Base-by-base conservation (phyloP, 805 yeast species). In the Starmerella sp. region DNA sequence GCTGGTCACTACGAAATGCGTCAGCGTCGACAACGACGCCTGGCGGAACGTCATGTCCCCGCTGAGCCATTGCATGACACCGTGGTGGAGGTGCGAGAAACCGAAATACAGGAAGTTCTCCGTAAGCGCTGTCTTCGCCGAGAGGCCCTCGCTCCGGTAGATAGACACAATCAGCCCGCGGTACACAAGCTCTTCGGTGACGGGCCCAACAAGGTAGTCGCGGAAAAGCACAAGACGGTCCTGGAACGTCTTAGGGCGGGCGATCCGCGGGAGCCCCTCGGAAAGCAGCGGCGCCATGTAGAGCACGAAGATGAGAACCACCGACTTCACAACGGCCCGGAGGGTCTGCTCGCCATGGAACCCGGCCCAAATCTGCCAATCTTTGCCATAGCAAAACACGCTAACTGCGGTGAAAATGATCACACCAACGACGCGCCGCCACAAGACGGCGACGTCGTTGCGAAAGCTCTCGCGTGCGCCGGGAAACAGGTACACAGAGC, bases 71-170 rank as follows among this genome's bases (percentile, higher is more conserved):
- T 76, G 60, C 53, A 78, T 82, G 58, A 72, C 72, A 2, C 79
- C 88, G 65, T 87, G 95, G 64, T 87, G 91, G 28, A 84, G 50
- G 67, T 87, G 96, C 0, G 95, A 93, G 30, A 83, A 62, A 1
- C 90, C 89, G 70, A 87, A 87, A 54, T 80, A 73, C 7, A 80
- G 62, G 1, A 95, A 93, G 1, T 86, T 75, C 32, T 68, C 64
- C 15, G 62, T 60, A 0, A 77, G 65, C 22, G 71, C 57, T 9
- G 56, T n/a, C 42, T 66, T 5, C 3, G 43, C 36, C 8, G 62
- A 50, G 28, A 56, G 52, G 13, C 60, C 62, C 55, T 68, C 54
- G 47, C 69, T 59, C 55, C 48, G 41, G 54, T 62, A 62, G 5
- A 66, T 31, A 5, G 64, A 60, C n/a, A 71, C 55, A 57, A 77